These are phyloP conservation scores for Tulasnella sp. DNA, from an alignment of 768 basidiomycete genomes.

Conservation along the genomic window DNA sequence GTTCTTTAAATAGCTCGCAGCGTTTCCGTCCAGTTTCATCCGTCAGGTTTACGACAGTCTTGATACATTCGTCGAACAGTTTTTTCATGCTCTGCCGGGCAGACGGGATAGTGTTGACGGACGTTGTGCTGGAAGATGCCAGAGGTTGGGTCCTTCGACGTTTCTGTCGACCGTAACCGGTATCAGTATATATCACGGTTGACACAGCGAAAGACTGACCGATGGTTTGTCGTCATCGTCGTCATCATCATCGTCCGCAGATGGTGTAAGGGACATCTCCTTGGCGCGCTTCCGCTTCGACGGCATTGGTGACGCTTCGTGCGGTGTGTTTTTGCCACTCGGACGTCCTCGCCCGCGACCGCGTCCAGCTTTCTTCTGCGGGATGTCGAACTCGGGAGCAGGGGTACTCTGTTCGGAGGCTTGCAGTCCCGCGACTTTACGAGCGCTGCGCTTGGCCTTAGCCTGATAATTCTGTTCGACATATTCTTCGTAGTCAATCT, in stretches of 20 bases:
- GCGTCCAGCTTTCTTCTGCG: constrained; percentile 65
- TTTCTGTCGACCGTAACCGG: constrained; percentile 56
- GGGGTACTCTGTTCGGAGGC: constrained; percentile 31
- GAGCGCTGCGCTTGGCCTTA: constrained; percentile 25
- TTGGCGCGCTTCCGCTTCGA: constrained; percentile 80
- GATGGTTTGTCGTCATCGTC: constrained; percentile 65
- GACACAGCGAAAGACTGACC: constrained; percentile 49
- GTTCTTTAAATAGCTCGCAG: constrained; percentile 83
- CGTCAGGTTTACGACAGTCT: constrained; percentile 71
- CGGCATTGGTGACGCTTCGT: constrained; percentile 36
- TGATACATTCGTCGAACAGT: constrained; percentile 73
- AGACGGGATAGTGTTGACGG: constrained; percentile 45
- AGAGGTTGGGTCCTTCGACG: constrained; percentile 78
- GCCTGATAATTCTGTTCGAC: constrained; percentile 39
- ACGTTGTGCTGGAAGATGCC: constrained; percentile 44
- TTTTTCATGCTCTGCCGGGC: constrained; percentile 79
- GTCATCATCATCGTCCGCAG: constrained; percentile 65
- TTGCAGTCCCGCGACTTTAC: constrained; percentile 19
- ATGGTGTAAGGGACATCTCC: constrained; percentile 76
- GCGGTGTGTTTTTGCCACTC: constrained; percentile 8
- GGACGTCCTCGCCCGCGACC: constrained; percentile 31
- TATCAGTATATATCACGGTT: neutral
- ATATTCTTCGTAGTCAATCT: constrained; percentile 40
- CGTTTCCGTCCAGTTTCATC: constrained; percentile 76
- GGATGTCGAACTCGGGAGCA: constrained; percentile 49